Percentiles rank a stretch among this genome's conserved stretches.
Conservation (phyloP, 805 yeast genomes). For the Candida takata region DNA sequence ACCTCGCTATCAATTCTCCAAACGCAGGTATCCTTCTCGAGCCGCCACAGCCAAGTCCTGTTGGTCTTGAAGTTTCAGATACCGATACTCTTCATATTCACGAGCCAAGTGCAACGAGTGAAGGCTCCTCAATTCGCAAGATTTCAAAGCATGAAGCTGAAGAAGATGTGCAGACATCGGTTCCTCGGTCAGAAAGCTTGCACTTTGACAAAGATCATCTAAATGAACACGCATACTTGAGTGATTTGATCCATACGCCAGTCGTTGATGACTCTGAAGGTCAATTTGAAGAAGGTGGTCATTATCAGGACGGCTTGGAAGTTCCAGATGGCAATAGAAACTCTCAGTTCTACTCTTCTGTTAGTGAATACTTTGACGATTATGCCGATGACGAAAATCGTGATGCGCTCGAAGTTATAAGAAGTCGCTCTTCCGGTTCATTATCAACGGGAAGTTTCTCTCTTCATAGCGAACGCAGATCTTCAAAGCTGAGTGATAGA, state of each 20-base stretch:
- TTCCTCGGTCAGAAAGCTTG: conserved; percentile 1
- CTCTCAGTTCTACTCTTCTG: conserved; percentile 21
- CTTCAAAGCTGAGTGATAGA: conserved; percentile 21
- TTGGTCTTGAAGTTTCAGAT: conserved; percentile 14
- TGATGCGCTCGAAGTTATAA: conserved; percentile 1
- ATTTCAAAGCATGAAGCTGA: conserved; percentile 1
- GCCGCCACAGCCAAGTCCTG: conserved; percentile 11
- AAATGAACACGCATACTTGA: conserved; percentile 19
- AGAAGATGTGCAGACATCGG: background rate
- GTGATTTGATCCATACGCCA: conserved; percentile 20
- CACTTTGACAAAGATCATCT: conserved; percentile 4
- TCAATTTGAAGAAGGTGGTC: conserved; percentile 1
- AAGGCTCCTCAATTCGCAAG: conserved; percentile 2
- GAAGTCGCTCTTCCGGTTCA: conserved; percentile 22
- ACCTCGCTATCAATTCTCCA: conserved; percentile 6
- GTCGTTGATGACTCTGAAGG: conserved; percentile 1
- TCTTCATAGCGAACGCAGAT: conserved; percentile 19
- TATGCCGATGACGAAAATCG: conserved; percentile 15
- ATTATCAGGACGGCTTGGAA: background rate
- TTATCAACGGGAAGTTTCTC: conserved; percentile 27
- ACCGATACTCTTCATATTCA: conserved; percentile 21
- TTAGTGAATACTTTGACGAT: conserved; percentile 23
- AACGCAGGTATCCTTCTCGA: background rate
- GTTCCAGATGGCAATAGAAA: conserved; percentile 8
- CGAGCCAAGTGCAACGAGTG: conserved; percentile 5